These are phyloP conservation scores for Cadophora malorum DNA, from an alignment of 2,329 filamentous ascomycete genomes.

Conservation along the genomic window DNA sequence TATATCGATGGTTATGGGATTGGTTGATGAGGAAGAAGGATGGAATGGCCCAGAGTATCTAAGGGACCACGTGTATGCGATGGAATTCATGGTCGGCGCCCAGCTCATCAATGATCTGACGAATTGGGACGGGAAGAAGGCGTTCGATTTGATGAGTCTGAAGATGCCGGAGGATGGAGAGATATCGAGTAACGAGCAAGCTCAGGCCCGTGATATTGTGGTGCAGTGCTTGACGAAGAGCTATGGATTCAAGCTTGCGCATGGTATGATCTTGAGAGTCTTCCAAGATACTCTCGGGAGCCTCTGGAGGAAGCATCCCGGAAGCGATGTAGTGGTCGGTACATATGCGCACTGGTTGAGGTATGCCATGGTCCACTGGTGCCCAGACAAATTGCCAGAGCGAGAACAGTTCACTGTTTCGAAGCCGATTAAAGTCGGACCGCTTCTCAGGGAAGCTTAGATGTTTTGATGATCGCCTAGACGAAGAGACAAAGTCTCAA, in stretches of 20 bases:
- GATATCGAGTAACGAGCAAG: slow-evolving; percentile 54
- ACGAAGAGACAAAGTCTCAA: not conserved
- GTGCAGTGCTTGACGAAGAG: slow-evolving; percentile 56
- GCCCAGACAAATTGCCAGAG: slow-evolving; percentile 50
- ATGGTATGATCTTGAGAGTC: slow-evolving; percentile 58
- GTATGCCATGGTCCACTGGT: slow-evolving; percentile 56
- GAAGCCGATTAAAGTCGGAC: slow-evolving; percentile 14
- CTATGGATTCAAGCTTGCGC: slow-evolving; percentile 62
- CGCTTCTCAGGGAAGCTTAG: not conserved
- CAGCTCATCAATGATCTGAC: slow-evolving; percentile 61
- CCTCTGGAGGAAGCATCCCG: slow-evolving; percentile 57
- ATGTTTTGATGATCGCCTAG: not conserved
- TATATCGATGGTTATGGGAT: slow-evolving; percentile 57
- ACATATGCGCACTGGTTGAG: slow-evolving; percentile 63
- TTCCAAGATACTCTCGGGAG: slow-evolving; percentile 58
- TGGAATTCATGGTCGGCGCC: slow-evolving; percentile 57
- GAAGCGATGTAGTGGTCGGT: slow-evolving; percentile 54
- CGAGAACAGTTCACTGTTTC: slow-evolving; percentile 8
- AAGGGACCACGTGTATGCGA: slow-evolving; percentile 54
- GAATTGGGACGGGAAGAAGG: slow-evolving; percentile 55
- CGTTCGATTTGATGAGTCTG: slow-evolving; percentile 58
- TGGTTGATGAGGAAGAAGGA: slow-evolving; percentile 55
- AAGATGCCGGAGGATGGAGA: slow-evolving; percentile 48
- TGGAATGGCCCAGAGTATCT: slow-evolving; percentile 63
- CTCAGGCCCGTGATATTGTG: slow-evolving; percentile 56